phyloP scores from a whole-genome alignment of 345 rosid genomes.

The Eucalyptus guilfoylei region DNA sequence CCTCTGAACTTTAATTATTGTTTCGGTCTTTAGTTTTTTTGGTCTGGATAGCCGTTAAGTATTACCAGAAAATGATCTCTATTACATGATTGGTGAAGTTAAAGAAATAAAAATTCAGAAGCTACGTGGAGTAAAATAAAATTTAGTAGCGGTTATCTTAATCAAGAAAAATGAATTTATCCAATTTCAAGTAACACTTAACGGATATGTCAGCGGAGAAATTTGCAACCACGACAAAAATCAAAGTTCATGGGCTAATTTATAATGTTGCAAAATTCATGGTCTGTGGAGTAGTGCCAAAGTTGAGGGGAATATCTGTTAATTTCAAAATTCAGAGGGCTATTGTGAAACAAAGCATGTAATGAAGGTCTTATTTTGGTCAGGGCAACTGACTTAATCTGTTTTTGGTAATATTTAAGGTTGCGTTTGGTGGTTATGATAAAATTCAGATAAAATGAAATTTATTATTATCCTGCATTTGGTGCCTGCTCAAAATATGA shows the following conservation, averaged over 20 bases:
- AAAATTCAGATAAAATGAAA: too few relatives aligned
- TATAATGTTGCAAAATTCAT: background rate
- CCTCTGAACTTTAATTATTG: background rate
- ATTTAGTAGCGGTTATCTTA: background rate
- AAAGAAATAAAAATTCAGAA: background rate
- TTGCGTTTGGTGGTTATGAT: accelerated
- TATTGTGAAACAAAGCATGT: background rate
- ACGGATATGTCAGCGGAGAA: background rate
- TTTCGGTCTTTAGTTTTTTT: background rate
- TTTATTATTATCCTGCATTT: accelerated
- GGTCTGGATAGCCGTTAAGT: background rate
- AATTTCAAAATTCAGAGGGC: background rate
- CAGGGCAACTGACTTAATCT: background rate
- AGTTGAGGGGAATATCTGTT: background rate
- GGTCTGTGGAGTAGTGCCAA: background rate
- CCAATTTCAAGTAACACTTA: background rate
- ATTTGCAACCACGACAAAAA: background rate
- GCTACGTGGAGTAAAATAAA: background rate
- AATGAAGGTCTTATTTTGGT: background rate
- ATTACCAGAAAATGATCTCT: background rate
- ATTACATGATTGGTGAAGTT: background rate
- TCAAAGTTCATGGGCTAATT: background rate
- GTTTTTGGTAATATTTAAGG: too few relatives aligned
- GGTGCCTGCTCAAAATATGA: too few relatives aligned
- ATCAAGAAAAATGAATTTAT: background rate